Evolutionary conservation across 2,329 filamentous ascomycete species (phyloP), one percentile per base, ranked within the genome.

Genomic region (Calonectria ilicicola): DNA sequence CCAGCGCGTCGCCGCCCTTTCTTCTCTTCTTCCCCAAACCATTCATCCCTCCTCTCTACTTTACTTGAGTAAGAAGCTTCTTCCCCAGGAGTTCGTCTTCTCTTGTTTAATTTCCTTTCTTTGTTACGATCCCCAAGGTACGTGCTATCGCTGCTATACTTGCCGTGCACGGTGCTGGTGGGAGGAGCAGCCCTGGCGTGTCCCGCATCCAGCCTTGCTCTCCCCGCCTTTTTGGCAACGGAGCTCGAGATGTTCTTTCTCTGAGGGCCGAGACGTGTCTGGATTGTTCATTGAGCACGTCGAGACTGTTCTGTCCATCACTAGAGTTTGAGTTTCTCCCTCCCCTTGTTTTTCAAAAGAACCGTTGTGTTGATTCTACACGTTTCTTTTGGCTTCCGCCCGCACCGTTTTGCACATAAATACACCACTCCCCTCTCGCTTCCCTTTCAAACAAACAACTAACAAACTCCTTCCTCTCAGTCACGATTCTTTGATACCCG

Each of bases 401-500:
- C 7, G n/a, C 19, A 63, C 27, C 67, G 66, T 49, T 60, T 38
- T 23, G 15, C 51, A 44, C 51, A 46, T 60, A 67, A 60, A 67
- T 51, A 53, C 51, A 23, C 32, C 27, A n/a, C 9, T 65, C 68
- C 40, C 26, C 70, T n/a, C n/a, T n/a, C n/a, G n/a, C 63, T 44
- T 72, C 72, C 68, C 62, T n/a, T 26, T 66, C 53, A 76, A 72
- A 68, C 29, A 23, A n/a, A 53, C 15, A 56, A 51, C 29, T 35
- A 21, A 62, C 17, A 56, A 47, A 80, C 79, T 76, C 77, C 63
- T 10, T 65, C 68, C 63, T 64, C 49, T 53, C 49, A 80, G 75
- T 81, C 79, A 80, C 79, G 75, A 78, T 79, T 80, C 75, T 82
- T 82, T 82, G 81, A 84, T 85, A 85, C 80, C 85, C 86, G 83